Percentiles rank a stretch among this genome's conserved stretches.
phyloP scores from a whole-genome alignment of 352 stramenopile species.

The Phytophthora hibernalis region DNA sequence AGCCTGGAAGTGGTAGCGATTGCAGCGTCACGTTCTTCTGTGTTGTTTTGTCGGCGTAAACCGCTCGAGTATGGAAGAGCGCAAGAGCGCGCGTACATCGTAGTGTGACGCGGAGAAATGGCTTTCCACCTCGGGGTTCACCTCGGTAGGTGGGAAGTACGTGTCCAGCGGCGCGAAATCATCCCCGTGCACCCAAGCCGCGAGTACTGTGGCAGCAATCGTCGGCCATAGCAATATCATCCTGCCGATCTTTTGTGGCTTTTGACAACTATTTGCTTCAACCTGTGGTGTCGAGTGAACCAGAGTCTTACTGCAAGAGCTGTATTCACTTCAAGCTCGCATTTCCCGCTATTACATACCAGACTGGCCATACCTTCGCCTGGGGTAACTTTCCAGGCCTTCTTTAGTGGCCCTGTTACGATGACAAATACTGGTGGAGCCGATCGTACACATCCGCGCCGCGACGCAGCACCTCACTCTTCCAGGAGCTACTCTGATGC shows the following conservation, averaged over 20 bases:
- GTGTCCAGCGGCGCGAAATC: not conserved
- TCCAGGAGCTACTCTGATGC: conserved; percentile 72
- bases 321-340: too few species aligned
- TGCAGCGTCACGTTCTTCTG: not conserved
- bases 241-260: not conserved
- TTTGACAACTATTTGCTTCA: too few species aligned
- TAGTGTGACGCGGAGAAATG: not conserved
- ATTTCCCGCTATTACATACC: not conserved
- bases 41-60: not conserved
- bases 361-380: not conserved
- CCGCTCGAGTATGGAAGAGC: not conserved
- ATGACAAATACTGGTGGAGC: conserved; percentile 37
- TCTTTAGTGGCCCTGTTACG: not conserved
- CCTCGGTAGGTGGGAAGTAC: not conserved
- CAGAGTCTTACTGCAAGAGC: too few species aligned
- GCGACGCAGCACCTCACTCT: conserved; percentile 57
- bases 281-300: too few species aligned
- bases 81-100: not conserved
- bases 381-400: not conserved
- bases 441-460: conserved; percentile 60
- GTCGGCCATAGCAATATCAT: not conserved
- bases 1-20: not conserved
- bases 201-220: not conserved
- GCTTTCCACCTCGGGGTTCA: not conserved
- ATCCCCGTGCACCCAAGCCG: not conserved